These are phyloP conservation scores for Cyclotella cryptica DNA, from an alignment of 108 stramenopile species.

Conservation along the genomic window DNA sequence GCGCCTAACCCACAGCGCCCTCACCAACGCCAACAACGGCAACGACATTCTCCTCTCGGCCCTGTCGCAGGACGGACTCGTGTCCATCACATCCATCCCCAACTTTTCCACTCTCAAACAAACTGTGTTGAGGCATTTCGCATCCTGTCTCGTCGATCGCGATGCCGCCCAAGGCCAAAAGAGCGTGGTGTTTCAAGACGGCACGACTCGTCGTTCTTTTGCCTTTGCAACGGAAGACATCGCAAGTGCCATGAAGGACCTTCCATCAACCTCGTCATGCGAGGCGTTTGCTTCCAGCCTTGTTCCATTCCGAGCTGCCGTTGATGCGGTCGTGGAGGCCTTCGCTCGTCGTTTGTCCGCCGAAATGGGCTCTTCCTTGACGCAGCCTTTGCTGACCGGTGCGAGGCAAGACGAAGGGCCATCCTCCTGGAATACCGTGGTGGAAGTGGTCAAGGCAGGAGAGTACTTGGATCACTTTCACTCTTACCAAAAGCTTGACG, in stretches of 20 bases:
- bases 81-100: slow-evolving; percentile 41
- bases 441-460: slow-evolving; percentile 61
- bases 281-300: not conserved
- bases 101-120: slow-evolving; percentile 30
- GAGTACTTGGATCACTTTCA: slow-evolving; percentile 91
- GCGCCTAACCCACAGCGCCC: slow-evolving; percentile 3
- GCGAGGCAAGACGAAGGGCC: not conserved
- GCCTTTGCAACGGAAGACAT: slow-evolving; percentile 11
- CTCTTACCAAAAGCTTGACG: slow-evolving; percentile 57
- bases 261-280: slow-evolving; percentile 12
- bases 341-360: not conserved
- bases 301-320: not conserved
- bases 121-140: slow-evolving; percentile 22
- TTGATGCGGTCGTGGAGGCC: not conserved
- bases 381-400: slow-evolving; percentile 32
- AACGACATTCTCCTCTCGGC: slow-evolving; percentile 19
- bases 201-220: slow-evolving; percentile 46
- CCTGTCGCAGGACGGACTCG: slow-evolving; percentile 36
- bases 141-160: slow-evolving; percentile 30
- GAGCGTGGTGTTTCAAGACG: slow-evolving; percentile 18
- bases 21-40: not conserved
- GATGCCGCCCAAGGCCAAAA: slow-evolving; percentile 9
- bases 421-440: slow-evolving; percentile 29
- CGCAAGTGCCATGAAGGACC: not conserved
- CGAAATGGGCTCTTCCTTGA: slow-evolving; percentile 26